Conservation (phyloP, 1,139 yeast genomes). For the Hansenula sp. region DNA sequence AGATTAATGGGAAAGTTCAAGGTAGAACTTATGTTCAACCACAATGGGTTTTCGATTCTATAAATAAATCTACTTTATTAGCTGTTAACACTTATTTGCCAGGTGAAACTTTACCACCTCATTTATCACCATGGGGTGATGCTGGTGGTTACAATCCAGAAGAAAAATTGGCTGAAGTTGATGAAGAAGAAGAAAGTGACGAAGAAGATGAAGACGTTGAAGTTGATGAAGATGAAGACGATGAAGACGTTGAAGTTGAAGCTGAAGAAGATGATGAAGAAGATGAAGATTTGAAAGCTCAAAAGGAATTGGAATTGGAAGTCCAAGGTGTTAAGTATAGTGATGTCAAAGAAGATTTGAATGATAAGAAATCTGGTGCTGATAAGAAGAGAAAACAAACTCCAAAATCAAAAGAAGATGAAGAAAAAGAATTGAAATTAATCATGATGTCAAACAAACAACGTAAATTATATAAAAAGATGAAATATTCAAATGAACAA, state of each 20-base stretch:
- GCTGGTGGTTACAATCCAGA: slow-evolving; percentile 86
- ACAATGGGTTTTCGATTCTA: slow-evolving; percentile 94
- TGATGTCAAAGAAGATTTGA: slow-evolving; percentile 37
- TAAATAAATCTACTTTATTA: slow-evolving; percentile 72
- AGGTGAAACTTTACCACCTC: slow-evolving; percentile 95
- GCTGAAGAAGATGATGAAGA: slow-evolving; percentile 30
- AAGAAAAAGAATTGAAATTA: slow-evolving; percentile 83
- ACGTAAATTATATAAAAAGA: slow-evolving; percentile 89
- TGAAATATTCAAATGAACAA: slow-evolving; percentile 89
- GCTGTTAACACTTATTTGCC: slow-evolving; percentile 84
- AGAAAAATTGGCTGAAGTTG: slow-evolving; percentile 44
- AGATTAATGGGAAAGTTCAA: slow-evolving; percentile 67
- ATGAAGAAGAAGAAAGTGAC: slow-evolving; percentile 45
- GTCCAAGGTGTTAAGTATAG: slow-evolving; percentile 81
- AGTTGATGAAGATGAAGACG: slow-evolving; percentile 41
- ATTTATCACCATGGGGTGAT: slow-evolving; percentile 98
- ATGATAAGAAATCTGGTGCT: too few species aligned
- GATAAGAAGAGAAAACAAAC: slow-evolving; percentile 31
- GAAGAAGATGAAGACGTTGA: slow-evolving; percentile 48
- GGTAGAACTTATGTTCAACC: slow-evolving; percentile 96
- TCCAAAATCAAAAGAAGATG: slow-evolving; percentile 52
- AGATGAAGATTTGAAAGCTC: slow-evolving; percentile 63
- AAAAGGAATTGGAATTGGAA: slow-evolving; percentile 86
- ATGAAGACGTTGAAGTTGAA: slow-evolving; percentile 28
- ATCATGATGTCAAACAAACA: slow-evolving; percentile 98